A percentile compares a stretch with the other conserved stretches of the same genome.
Conservation (phyloP, 2,329 filamentous ascomycete species). For the Diplocarpon mali region DNA sequence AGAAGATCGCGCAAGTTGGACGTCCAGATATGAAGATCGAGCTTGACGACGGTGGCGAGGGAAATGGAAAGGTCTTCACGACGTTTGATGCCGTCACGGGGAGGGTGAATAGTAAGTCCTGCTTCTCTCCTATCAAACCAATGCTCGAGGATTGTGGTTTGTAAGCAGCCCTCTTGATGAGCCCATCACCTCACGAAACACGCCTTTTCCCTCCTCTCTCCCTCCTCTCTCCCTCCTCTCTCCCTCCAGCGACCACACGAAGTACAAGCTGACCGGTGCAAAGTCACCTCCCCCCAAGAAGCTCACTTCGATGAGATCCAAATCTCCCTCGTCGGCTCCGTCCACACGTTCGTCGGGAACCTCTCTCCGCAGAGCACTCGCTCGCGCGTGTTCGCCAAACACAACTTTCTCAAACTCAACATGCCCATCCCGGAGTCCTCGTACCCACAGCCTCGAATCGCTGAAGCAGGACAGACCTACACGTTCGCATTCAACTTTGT, state of each 20-base stretch:
- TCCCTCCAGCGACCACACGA: no score
- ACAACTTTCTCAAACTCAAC: slow-evolving; percentile 25
- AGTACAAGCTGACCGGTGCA: no score
- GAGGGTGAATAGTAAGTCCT: slow-evolving; percentile 11
- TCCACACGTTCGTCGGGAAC: slow-evolving; percentile 23
- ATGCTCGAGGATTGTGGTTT: no score
- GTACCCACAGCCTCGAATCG: slow-evolving; percentile 24
- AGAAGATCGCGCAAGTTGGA: slow-evolving; percentile 13
- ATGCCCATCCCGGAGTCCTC: slow-evolving; percentile 25
- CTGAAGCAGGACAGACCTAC: slow-evolving; percentile 24
- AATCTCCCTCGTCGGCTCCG: slow-evolving; percentile 24
- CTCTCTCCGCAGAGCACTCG: slow-evolving; percentile 18
- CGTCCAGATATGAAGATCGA: slow-evolving; percentile 23
- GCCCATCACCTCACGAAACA: no score
- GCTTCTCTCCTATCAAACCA: no score
- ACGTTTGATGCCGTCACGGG: slow-evolving; percentile 25
- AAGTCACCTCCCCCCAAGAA: slow-evolving; percentile 20
- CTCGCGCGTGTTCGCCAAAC: slow-evolving; percentile 20
- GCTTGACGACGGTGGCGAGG: slow-evolving; percentile 19
- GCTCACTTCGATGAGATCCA: slow-evolving; percentile 25
- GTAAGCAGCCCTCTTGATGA: no score
- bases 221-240: no score
- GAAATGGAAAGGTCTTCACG: slow-evolving; percentile 19
- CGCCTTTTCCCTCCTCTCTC: no score
- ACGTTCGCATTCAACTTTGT: slow-evolving; percentile 27